Conservation (phyloP, 768 basidiomycete genomes). For the Russula virescens region DNA sequence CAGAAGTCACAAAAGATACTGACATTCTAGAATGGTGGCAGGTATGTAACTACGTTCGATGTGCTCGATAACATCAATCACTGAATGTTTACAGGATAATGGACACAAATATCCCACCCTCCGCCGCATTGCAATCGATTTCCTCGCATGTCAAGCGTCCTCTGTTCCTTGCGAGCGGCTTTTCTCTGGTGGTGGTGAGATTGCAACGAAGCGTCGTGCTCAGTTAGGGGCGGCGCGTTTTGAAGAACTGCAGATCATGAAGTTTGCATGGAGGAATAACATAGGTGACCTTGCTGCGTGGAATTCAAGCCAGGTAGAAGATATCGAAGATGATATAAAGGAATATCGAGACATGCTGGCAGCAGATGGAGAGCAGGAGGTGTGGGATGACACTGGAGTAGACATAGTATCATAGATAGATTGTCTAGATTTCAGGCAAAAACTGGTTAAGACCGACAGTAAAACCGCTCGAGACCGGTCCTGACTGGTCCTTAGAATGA, state of each 20-base stretch:
- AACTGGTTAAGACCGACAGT: no score
- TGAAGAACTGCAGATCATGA: conserved; percentile 19
- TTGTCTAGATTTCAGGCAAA: no score
- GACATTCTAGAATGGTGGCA: conserved; percentile 16
- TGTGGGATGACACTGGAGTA: no score
- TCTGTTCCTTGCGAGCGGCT: conserved; percentile 19
- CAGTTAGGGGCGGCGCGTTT: conserved; percentile 8
- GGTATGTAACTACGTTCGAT: background rate
- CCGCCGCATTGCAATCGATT: conserved; percentile 10
- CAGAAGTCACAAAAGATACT: conserved; percentile 18
- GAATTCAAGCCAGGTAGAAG: background rate
- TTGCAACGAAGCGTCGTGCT: background rate
- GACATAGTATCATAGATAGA: no score
- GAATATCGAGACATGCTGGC: no score
- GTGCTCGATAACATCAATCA: background rate
- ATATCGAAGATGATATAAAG: no score
- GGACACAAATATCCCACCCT: conserved; percentile 8
- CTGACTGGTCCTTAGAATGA: no score
- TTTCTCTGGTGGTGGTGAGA: conserved; percentile 20
- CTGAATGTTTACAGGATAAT: background rate
- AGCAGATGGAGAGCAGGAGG: background rate
- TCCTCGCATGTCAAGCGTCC: conserved; percentile 14
- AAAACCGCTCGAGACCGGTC: no score
- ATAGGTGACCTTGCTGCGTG: background rate
- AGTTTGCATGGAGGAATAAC: conserved; percentile 15